phyloP scores from a whole-genome alignment of 2,329 filamentous ascomycete species.

The Penicillium decumbens region DNA sequence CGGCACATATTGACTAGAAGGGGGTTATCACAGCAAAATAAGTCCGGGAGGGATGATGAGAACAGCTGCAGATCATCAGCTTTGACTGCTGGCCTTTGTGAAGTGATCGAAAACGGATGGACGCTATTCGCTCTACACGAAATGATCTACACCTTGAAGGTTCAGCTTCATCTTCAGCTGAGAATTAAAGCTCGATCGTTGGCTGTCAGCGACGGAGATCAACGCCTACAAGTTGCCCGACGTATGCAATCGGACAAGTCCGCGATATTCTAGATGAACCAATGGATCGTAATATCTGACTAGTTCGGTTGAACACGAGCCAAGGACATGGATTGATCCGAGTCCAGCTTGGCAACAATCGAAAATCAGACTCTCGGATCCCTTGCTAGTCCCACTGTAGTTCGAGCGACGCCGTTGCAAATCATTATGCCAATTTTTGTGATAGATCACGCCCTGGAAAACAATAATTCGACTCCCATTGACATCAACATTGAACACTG shows the following conservation, averaged over 20 bases:
- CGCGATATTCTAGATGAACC: not conserved
- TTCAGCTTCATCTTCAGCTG: not conserved
- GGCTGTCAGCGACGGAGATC: not conserved
- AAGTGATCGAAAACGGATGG: not conserved
- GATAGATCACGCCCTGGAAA: constrained; percentile 10
- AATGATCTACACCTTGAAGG: not conserved
- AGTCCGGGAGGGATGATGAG: not conserved
- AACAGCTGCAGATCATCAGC: constrained; percentile 5
- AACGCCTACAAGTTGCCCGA: not conserved
- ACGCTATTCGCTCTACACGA: not conserved
- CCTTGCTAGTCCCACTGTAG: constrained; percentile 1
- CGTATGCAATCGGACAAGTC: not conserved
- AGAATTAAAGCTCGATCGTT: not conserved
- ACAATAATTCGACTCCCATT: not conserved
- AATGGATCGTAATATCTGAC: not conserved
- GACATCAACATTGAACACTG: not conserved
- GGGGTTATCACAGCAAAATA: constrained; percentile 3
- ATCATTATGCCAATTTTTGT: constrained; percentile 19
- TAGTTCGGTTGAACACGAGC: not conserved
- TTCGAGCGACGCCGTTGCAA: constrained; percentile 11
- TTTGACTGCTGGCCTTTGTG: not conserved
- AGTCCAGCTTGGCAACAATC: constrained; percentile 3
- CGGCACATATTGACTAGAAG: not conserved
- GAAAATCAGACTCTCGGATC: constrained; percentile 7
- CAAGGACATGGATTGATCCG: not conserved